These are phyloP conservation scores for Turnera subulata DNA, from an alignment of 345 rosid species.

Conservation along the genomic window DNA sequence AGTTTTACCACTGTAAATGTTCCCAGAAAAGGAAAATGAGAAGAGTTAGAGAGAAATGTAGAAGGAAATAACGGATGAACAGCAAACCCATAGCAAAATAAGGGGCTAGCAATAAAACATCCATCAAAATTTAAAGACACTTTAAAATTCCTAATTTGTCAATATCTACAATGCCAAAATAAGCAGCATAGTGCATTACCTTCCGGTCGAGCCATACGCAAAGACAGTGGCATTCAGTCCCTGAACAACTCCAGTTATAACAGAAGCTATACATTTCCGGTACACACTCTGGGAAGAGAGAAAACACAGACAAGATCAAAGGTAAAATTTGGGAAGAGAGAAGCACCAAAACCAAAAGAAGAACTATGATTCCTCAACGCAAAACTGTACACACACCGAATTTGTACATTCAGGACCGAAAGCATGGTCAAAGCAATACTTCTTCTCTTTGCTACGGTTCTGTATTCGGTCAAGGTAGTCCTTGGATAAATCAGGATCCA, in stretches of 20 bases:
- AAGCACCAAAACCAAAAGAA: no score
- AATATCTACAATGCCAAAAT: no score
- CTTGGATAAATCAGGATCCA: constrained; percentile 84
- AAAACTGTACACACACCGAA: constrained; percentile 29
- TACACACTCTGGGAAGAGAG: constrained; percentile 77
- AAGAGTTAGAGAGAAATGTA: not conserved
- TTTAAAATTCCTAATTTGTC: no score
- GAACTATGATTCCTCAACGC: no score
- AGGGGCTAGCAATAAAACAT: no score
- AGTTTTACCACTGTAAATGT: constrained; percentile 72
- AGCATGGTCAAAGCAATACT: constrained; percentile 79
- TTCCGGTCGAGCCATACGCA: constrained; percentile 98
- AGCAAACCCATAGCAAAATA: no score
- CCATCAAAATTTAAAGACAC: no score
- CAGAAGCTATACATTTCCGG: constrained; percentile 51
- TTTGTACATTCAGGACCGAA: constrained; percentile 67
- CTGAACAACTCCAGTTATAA: constrained; percentile 78
- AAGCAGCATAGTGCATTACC: constrained; percentile 38
- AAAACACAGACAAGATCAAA: constrained; percentile 2
- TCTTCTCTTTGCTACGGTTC: constrained; percentile 80
- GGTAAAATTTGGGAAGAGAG: no score
- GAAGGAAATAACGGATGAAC: not conserved
- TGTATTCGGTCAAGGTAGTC: constrained; percentile 81
- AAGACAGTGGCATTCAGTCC: constrained; percentile 93
- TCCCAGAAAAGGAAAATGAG: not conserved